Base-by-base conservation (phyloP, 163 green algal species). In the Chlorella variabilis region DNA sequence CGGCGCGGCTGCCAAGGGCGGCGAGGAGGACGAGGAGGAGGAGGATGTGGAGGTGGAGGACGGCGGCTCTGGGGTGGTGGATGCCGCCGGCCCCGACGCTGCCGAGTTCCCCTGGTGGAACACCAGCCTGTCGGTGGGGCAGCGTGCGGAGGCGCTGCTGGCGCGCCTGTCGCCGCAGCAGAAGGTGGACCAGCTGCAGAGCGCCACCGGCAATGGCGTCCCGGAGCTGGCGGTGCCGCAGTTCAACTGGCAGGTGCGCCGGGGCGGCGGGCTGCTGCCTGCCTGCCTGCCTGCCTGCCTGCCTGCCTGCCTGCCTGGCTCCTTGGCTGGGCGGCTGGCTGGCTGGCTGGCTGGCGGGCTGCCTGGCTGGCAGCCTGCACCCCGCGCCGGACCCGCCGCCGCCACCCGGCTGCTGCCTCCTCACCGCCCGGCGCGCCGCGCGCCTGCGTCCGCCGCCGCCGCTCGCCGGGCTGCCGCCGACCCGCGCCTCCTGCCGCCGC, bases 111-210 rank as follows among this genome's bases (percentile, higher is more conserved):
- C 66, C 66, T 74, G 66, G 66, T 41, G 56, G 70, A 77, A 77
- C 42, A 33, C 48, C 31, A 34, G n/a, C 17, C 70, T 77, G 48
- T 36, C 70, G 8, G 48, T 77, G 5, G 48, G 48, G 31, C n/a
- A 34, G 4, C 70, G 70, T 2, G 70, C 59, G 31, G 70, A 77
- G 48, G 70, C 70, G 21, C 70, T 77, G 70, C 70, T 77, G 31
- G 29, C 34, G 20, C 48, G 29, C 15, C 70, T 77, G 4, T 48
- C 31, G 4, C 21, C 48, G 18, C 34, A 34, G 70, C 70, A 77
- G 48, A 77, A 77, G 70, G 51, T 77, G 20, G 70, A 25, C 5
- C 70, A 77, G 70, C 70, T 77, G 70, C 70, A 77, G 45, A 66
- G 45, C 17, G 41, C n/a, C 41, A 31, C 70, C 6, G n/a, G 51